Evolutionary conservation across 2,329 filamentous ascomycete genomes (phyloP).

Genomic region (Amauroascus niger): DNA sequence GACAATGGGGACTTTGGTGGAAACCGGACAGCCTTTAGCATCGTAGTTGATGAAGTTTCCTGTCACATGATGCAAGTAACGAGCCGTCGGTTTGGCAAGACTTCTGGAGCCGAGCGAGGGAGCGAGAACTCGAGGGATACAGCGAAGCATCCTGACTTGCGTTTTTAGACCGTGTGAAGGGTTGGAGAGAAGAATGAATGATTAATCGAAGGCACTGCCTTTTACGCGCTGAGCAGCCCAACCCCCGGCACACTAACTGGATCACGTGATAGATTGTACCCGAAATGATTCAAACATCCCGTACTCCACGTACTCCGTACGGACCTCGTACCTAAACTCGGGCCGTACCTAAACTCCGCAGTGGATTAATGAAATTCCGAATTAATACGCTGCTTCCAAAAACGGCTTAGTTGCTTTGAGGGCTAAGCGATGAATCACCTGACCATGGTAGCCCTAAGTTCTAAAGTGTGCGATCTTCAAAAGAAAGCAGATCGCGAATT

Average conservation of each 20-base stretch:
- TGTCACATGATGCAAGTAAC: slow-evolving; percentile 21
- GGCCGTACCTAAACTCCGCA: no score
- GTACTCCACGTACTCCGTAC: no score
- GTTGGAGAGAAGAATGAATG: no score
- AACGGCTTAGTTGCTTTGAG: no score
- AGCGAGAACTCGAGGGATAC: not conserved
- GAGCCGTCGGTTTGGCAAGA: slow-evolving; percentile 8
- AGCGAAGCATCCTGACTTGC: slow-evolving; percentile 4
- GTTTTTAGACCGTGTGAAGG: not conserved
- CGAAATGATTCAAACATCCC: no score
- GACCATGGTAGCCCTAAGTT: slow-evolving; percentile 1
- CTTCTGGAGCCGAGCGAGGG: not conserved
- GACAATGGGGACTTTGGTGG: slow-evolving; percentile 20
- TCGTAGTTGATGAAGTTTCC: slow-evolving; percentile 20
- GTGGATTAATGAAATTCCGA: no score
- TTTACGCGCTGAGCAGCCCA: no score
- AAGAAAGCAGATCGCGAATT: not conserved
- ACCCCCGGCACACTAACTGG: no score
- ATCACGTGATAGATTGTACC: no score
- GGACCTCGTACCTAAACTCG: no score
- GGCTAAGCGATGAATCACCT: slow-evolving; percentile 1
- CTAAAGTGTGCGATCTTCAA: not conserved
- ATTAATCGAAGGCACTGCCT: no score
- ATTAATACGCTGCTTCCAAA: no score
- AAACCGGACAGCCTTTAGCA: slow-evolving; percentile 18